Percentiles rank a stretch among this genome's conserved stretches.
Conservation (phyloP, 2,329 filamentous ascomycete genomes). For the Amesomyces nigricolor region DNA sequence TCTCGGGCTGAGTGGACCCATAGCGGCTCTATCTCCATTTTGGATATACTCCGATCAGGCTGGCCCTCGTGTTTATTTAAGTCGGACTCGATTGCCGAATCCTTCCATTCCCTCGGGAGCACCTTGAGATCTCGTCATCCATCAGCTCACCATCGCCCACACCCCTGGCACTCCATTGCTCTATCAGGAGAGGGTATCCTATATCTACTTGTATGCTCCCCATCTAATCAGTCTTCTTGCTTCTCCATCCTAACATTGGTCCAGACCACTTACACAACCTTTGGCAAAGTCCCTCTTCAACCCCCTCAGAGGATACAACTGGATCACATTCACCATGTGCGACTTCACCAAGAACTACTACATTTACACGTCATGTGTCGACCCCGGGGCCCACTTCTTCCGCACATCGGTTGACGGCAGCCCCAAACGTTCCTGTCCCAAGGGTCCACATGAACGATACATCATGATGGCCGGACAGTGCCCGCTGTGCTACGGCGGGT, state of each 20-base stretch:
- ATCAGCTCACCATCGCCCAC: conserved; percentile 11
- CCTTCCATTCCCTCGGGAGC: conserved; percentile 4
- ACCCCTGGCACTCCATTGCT: conserved; percentile 15
- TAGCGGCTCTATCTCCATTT: conserved; percentile 10
- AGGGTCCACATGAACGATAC: conserved; percentile 66
- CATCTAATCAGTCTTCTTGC: neutral
- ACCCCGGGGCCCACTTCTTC: conserved; percentile 67
- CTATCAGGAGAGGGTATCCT: conserved; percentile 11
- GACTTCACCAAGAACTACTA: conserved; percentile 71
- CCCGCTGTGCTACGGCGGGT: conserved; percentile 39
- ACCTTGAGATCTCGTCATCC: conserved; percentile 8
- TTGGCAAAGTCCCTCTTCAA: neutral
- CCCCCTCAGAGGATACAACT: neutral
- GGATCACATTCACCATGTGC: conserved; percentile 39
- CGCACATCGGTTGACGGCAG: conserved; percentile 62
- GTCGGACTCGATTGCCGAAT: conserved; percentile 12
- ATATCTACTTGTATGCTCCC: conserved; percentile 14
- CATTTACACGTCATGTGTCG: conserved; percentile 65
- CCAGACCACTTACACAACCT: neutral
- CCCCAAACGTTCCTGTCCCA: conserved; percentile 52
- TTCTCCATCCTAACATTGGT: neutral
- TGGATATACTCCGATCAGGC: conserved; percentile 21
- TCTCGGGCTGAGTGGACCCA: conserved; percentile 13
- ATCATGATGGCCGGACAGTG: conserved; percentile 46
- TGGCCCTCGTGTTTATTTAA: conserved; percentile 20